These are phyloP conservation scores for Paramarasmius palmivorus DNA, from an alignment of 1,284 basidiomycete genomes.

Conservation along the genomic window DNA sequence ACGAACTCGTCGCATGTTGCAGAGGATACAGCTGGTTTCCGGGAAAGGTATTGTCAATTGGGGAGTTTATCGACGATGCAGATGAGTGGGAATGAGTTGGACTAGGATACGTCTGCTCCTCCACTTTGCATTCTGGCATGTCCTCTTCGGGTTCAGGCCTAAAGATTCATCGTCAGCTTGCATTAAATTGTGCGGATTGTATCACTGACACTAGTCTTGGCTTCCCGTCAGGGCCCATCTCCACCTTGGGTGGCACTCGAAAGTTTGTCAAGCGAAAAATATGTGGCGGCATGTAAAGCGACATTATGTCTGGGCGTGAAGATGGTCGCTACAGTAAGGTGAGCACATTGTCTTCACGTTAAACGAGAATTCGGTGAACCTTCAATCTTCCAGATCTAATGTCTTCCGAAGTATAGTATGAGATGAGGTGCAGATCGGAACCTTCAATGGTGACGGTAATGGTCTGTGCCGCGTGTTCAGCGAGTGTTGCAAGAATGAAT, in stretches of 20 bases:
- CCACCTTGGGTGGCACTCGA: conserved; percentile 69
- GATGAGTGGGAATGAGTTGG: conserved; percentile 36
- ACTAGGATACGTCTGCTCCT: conserved; percentile 39
- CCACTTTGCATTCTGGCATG: conserved; percentile 44
- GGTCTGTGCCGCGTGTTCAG: conserved; percentile 46
- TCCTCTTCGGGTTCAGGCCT: conserved; percentile 47
- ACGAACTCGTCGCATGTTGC: conserved; percentile 24
- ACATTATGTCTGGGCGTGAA: conserved; percentile 63
- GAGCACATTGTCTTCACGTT: conserved; percentile 7
- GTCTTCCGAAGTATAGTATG: conserved; percentile 80
- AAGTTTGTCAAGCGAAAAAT: conserved; percentile 73
- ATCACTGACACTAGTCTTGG: conserved; percentile 55
- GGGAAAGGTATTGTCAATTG: conserved; percentile 33
- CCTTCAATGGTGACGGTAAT: conserved; percentile 77
- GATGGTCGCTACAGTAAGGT: conserved; percentile 50
- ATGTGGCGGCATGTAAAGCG: conserved; percentile 64
- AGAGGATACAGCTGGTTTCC: conserved; percentile 31
- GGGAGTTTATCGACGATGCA: conserved; percentile 30
- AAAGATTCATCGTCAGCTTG: too few relatives aligned
- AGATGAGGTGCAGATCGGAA: conserved; percentile 77
- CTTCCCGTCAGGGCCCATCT: conserved; percentile 61
- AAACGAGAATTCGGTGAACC: conserved; percentile 29
- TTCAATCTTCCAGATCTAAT: conserved; percentile 63
- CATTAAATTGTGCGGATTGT: too few relatives aligned
- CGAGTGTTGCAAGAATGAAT: not conserved